phyloP scores from a whole-genome alignment of 2,329 filamentous ascomycete species.

The Penicillium sp. region DNA sequence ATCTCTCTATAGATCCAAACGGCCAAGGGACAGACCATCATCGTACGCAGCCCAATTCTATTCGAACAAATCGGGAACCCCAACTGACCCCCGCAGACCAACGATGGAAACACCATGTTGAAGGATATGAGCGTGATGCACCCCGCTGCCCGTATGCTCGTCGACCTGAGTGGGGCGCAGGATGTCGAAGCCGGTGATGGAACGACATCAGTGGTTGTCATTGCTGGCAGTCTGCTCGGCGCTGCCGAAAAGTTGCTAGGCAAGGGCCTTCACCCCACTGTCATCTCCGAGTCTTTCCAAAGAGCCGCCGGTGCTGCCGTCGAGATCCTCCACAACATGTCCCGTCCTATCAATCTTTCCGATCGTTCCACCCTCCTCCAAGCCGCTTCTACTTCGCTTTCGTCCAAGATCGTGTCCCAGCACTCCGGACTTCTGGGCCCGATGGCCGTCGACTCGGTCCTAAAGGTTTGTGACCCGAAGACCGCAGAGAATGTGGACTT shows the following conservation, averaged over 20 bases:
- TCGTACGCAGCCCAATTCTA: constrained; percentile 50
- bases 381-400: constrained; percentile 93
- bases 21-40: constrained; percentile 94
- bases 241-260: constrained; percentile 86
- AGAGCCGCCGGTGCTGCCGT: constrained; percentile 87
- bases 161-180: constrained; percentile 93
- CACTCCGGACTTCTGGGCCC: constrained; percentile 93
- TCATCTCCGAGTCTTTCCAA: constrained; percentile 98
- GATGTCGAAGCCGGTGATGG: constrained; percentile 98
- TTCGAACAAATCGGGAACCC: constrained; percentile 7
- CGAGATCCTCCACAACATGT: constrained; percentile 89
- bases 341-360: constrained; percentile 82
- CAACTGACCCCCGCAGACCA: constrained; percentile 60
- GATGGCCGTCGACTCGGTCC: constrained; percentile 96
- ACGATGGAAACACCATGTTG: constrained; percentile 99
- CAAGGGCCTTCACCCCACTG: constrained; percentile 94
- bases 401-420: constrained; percentile 97
- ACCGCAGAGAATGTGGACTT: constrained; percentile 95
- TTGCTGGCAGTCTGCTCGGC: constrained; percentile 90
- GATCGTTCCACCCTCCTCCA: constrained; percentile 90
- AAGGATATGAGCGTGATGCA: constrained; percentile 99
- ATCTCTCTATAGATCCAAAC: constrained; percentile 70
- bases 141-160: constrained; percentile 98
- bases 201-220: constrained; percentile 96
- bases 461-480: constrained; percentile 93